These are phyloP conservation scores for Pythium inflatum DNA, from an alignment of 352 stramenopile genomes.

Conservation along the genomic window DNA sequence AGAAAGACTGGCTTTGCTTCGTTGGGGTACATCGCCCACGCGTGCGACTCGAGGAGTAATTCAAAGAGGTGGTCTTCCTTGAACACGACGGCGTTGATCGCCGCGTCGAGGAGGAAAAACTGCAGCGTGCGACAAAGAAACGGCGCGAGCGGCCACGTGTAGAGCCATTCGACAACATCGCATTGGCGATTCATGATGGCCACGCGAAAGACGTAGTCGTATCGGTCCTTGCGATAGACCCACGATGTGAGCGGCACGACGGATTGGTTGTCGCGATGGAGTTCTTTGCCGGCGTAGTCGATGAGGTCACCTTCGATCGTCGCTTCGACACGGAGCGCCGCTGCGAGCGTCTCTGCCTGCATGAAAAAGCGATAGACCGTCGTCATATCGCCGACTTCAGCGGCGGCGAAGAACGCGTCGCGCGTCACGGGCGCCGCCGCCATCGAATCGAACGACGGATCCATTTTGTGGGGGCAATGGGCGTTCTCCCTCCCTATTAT, in stretches of 20 bases:
- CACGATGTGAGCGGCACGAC: background rate
- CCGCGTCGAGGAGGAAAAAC: constrained; percentile 2
- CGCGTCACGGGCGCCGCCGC: background rate
- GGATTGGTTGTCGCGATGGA: no score
- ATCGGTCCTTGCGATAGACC: constrained; percentile 7
- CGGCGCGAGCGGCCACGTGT: background rate
- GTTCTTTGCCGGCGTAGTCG: no score
- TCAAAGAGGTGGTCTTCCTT: background rate
- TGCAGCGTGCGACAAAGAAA: background rate
- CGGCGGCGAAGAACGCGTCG: constrained; percentile 19
- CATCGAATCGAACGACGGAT: no score
- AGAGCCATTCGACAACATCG: constrained; percentile 9
- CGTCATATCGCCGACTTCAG: constrained; percentile 17
- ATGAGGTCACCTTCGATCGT: background rate
- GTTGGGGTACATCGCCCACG: background rate
- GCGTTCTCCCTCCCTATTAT: no score
- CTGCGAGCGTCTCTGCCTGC: background rate
- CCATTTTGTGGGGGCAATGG: no score
- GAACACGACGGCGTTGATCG: background rate
- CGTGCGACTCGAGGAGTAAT: background rate
- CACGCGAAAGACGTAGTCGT: background rate
- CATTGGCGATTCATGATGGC: background rate
- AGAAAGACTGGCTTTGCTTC: background rate
- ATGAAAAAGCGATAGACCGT: constrained; percentile 15
- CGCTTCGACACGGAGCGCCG: constrained; percentile 6